Base-by-base conservation (phyloP, 495 filamentous ascomycete genomes). In the Physcia stellaris region DNA sequence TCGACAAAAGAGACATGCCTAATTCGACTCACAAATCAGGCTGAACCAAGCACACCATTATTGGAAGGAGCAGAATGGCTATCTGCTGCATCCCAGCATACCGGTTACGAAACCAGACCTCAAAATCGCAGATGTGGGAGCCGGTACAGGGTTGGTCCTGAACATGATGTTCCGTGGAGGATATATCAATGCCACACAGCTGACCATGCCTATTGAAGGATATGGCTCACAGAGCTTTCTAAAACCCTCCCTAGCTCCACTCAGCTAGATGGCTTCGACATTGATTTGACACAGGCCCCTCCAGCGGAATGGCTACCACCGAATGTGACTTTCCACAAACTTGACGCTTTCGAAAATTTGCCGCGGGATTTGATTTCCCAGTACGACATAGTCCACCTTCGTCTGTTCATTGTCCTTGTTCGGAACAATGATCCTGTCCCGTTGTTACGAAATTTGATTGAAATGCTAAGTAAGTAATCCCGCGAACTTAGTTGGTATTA, bases 331-430 rank as follows among this genome's bases (percentile, higher is more conserved):
- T 36, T 62, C 6, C 40, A 48, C 1, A 16, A 43, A 2, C 45
- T 55, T 32, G 47, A 60, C 33, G 43, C 53, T 10, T 41, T 52
- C 6, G 7, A 16, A 10, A 41, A 51, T 15, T 35, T 51, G 0
- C 55, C 60, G 5, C 10, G 34, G 3, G 50, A 53, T 6, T 42
- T 62, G 1, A 9, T 22, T 3, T 53, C 49, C 0, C 37, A 43
- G 24, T 66, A 60, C 42, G 58, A 62, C 46, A 52, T 62, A 21
- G 56, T 66, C 0, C 54, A 62, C 43, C 19, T 62, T 4, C 52
- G 61, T 6, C 42, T 57, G 24, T 58, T 58, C 24, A 41, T 46
- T 42, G 50, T 22, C 45, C 50, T 49, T 38, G 48, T 55, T 1
- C 49, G 30, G 32, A 37, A 45, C 24, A 50, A 54, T 21, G 42